Conservation (phyloP, 2,329 filamentous ascomycete species). For the Aureobasidium sp. region DNA sequence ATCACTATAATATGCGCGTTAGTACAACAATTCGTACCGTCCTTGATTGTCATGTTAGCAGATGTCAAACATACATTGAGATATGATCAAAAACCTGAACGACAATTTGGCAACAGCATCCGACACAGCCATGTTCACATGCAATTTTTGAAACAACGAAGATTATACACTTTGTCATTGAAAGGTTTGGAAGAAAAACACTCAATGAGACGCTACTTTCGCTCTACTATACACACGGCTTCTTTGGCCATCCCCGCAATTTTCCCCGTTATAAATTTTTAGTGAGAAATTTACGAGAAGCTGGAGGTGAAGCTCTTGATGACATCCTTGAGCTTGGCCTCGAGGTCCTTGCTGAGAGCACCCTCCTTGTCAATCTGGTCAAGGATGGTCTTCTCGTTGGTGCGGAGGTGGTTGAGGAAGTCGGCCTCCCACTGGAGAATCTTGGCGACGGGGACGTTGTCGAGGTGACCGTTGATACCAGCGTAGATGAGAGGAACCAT, state of each 20-base stretch:
- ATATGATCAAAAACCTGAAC: not conserved
- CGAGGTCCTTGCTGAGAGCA: slow-evolving; percentile 88
- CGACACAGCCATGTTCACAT: not conserved
- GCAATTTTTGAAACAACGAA: not conserved
- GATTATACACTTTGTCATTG: slow-evolving; percentile 15
- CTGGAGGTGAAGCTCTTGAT: slow-evolving; percentile 83
- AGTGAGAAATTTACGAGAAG: slow-evolving; percentile 52
- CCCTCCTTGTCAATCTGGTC: slow-evolving; percentile 92
- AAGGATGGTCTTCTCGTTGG: slow-evolving; percentile 78
- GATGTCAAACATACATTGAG: not conserved
- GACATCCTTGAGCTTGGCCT: slow-evolving; percentile 72
- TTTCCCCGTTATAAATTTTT: slow-evolving; percentile 17
- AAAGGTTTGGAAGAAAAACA: slow-evolving; percentile 16
- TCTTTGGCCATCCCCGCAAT: slow-evolving; percentile 13
- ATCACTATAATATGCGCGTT: not conserved
- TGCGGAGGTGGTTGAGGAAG: slow-evolving; percentile 86
- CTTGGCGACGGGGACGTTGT: slow-evolving; percentile 81
- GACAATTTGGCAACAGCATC: not conserved
- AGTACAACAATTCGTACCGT: not conserved
- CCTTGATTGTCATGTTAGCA: not conserved
- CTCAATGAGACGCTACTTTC: slow-evolving; percentile 17
- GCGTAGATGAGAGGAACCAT: slow-evolving; percentile 99
- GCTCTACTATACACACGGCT: slow-evolving; percentile 29
- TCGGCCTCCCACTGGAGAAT: slow-evolving; percentile 90
- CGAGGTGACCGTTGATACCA: slow-evolving; percentile 96